These are phyloP conservation scores for Tulasnella calospora DNA, from an alignment of 768 basidiomycete genomes.

Conservation along the genomic window DNA sequence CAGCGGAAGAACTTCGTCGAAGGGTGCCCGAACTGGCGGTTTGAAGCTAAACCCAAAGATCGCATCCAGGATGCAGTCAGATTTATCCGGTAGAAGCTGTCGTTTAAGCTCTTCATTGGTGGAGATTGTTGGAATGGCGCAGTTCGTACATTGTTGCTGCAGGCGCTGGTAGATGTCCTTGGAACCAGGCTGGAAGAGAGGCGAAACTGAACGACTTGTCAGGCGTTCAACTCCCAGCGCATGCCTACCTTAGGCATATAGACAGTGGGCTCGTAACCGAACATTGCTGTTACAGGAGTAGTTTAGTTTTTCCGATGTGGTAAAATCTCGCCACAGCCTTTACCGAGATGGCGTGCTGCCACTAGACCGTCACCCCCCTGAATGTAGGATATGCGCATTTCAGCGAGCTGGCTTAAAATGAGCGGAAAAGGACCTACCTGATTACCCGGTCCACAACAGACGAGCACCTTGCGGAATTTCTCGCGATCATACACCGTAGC, in stretches of 20 bases:
- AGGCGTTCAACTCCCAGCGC: background rate
- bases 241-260: conserved; percentile 83
- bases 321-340: conserved; percentile 29
- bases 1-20: conserved; percentile 66
- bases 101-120: conserved; percentile 41
- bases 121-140: conserved; percentile 70
- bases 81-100: conserved; percentile 47
- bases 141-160: conserved; percentile 80
- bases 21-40: conserved; percentile 83
- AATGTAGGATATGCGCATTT: background rate
- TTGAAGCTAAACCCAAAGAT: conserved; percentile 98
- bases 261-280: conserved; percentile 82
- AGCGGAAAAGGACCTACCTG: conserved; percentile 46
- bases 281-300: conserved; percentile 57
- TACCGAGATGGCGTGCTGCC: conserved; percentile 89
- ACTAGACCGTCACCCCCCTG: conserved; percentile 90
- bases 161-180: conserved; percentile 92
- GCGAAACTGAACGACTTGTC: background rate
- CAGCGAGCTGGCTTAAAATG: background rate
- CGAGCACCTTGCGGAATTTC: conserved; percentile 71
- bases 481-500: conserved; percentile 69
- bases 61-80: conserved; percentile 84
- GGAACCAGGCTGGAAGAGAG: conserved; percentile 60
- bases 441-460: conserved; percentile 96
- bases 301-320: background rate